Evolutionary conservation across 345 rosid genomes (phyloP).

Genomic region (Adansonia digitata): DNA sequence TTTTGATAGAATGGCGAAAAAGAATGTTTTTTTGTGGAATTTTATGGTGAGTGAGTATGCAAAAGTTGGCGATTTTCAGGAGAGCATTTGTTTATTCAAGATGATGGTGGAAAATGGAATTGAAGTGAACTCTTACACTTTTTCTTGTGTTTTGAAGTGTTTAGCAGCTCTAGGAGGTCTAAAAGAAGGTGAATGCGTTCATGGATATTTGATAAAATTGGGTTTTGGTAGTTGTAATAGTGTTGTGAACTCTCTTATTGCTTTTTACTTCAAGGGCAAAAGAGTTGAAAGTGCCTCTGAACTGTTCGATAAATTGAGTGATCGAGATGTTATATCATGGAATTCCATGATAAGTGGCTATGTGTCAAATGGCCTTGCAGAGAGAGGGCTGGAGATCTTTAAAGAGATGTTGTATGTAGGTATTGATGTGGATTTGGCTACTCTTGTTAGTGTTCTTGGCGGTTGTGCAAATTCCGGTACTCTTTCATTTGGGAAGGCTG

Average conservation of each 20-base stretch:
- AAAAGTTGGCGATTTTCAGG: constrained; percentile 43
- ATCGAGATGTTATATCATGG: constrained; percentile 64
- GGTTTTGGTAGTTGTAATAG: constrained; percentile 37
- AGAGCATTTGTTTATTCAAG: constrained; percentile 38
- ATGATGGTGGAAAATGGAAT: constrained; percentile 46
- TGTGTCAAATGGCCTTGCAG: constrained; percentile 33
- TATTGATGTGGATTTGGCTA: constrained; percentile 42
- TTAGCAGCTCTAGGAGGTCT: constrained; percentile 36
- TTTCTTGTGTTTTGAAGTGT: constrained; percentile 57
- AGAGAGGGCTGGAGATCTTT: constrained; percentile 38
- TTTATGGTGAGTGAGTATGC: constrained; percentile 48
- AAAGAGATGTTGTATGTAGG: constrained; percentile 40
- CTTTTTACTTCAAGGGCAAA: constrained; percentile 44
- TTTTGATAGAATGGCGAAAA: constrained; percentile 40
- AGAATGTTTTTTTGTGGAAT: constrained; percentile 66
- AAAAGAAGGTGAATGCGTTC: constrained; percentile 50
- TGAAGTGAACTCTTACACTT: constrained; percentile 40
- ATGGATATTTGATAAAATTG: constrained; percentile 44
- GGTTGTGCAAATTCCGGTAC: constrained; percentile 42
- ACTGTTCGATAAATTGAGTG: constrained; percentile 62
- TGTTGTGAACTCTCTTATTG: constrained; percentile 48
- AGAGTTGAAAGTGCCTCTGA: constrained; percentile 42
- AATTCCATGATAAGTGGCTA: constrained; percentile 59
- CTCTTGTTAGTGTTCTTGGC: constrained; percentile 40
- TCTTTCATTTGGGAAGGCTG: constrained; percentile 37